Base-by-base conservation (phyloP, 2,329 filamentous ascomycete species). In the Cladobotryum protrusum region DNA sequence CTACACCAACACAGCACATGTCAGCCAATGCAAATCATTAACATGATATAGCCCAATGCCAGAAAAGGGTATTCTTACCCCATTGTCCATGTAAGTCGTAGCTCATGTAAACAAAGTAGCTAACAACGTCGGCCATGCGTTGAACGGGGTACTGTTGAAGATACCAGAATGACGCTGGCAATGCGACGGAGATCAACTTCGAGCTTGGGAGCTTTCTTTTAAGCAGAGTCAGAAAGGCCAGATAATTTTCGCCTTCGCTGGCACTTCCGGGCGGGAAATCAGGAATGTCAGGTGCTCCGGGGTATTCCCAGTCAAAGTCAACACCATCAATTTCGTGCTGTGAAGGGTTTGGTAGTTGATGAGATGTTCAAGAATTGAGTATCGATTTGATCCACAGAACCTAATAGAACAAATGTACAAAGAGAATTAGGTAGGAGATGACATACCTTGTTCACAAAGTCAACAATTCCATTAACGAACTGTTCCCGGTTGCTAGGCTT, bases 301-400 rank as follows among this genome's bases (percentile, higher is more conserved):
- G 64, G 15, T 72, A 72, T 42, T 72, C 69, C 72, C 71, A 76
- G 50, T 72, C 68, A 18, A 71, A 53, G 45, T 72, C 69, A 5
- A 72, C 48, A 0, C 72, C 70, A 43, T 72, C 69, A 0, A 73
- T 53, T 5, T 54, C 47, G n/a, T 68, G n/a, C n/a, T n/a, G n/a
- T n/a, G n/a, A n/a, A n/a, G n/a, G n/a, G n/a, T n/a, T n/a, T 12
- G 13, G 18, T n/a, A n/a, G n/a, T n/a, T n/a, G n/a, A n/a, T n/a
- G n/a, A n/a, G n/a, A n/a, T n/a, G n/a, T n/a, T n/a, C n/a, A n/a
- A n/a, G n/a, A n/a, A n/a, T n/a, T n/a, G n/a, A n/a, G n/a, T n/a
- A n/a, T n/a, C n/a, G n/a, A n/a, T n/a, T n/a, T n/a, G n/a, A n/a
- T n/a, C n/a, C n/a, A n/a, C n/a, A n/a, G n/a, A n/a, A n/a, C n/a